Evolutionary conservation across 768 basidiomycete genomes (phyloP).

Genomic region (Boletus subparvulus): DNA sequence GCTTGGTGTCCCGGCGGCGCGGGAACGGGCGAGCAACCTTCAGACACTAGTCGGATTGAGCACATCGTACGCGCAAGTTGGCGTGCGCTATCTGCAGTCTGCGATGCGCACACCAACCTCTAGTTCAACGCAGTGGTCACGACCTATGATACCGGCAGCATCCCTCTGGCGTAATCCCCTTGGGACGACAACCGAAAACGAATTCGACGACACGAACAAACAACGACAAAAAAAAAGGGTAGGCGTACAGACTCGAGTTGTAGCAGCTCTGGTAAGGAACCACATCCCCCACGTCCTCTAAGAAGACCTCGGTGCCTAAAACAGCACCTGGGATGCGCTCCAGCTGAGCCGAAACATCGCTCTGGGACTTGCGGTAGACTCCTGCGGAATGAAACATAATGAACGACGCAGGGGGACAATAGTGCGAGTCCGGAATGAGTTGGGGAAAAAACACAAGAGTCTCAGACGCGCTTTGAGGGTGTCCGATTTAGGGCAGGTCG

Average conservation of each 20-base stretch:
- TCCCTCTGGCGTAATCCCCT: no score
- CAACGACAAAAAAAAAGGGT: no score
- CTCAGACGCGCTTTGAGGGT: background rate
- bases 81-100: no score
- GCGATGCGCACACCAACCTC: no score
- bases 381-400: slow-evolving; percentile 22
- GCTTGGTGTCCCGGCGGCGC: no score
- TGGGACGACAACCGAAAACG: no score
- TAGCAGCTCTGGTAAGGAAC: slow-evolving; percentile 38
- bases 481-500: slow-evolving; percentile 24
- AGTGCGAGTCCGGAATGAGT: slow-evolving; percentile 39
- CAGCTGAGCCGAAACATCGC: slow-evolving; percentile 26
- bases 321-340: slow-evolving; percentile 23
- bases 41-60: no score
- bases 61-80: no score
- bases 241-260: background rate
- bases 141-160: no score
- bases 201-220: no score
- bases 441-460: background rate
- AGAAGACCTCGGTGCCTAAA: background rate
- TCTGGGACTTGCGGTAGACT: slow-evolving; percentile 39
- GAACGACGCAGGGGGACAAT: slow-evolving; percentile 35
- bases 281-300: slow-evolving; percentile 17
- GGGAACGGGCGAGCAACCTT: no score
- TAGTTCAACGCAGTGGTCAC: no score